These are phyloP conservation scores for Porodaedalea pini DNA, from an alignment of 1,284 basidiomycete genomes.

Conservation along the genomic window DNA sequence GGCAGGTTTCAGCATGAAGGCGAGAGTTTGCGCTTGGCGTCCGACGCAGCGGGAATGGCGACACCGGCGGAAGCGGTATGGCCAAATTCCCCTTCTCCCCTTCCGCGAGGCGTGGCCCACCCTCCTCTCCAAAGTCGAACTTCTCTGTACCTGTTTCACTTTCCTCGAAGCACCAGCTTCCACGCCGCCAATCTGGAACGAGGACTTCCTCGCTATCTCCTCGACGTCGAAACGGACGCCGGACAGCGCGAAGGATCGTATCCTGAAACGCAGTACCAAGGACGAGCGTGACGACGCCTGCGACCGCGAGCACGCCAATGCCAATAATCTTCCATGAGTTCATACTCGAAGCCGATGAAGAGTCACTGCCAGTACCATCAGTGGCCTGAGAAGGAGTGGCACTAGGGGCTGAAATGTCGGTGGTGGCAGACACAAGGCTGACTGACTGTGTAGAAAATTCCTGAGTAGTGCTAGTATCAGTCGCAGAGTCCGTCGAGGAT, in stretches of 20 bases:
- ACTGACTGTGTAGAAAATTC: not conserved
- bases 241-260: conserved; percentile 4
- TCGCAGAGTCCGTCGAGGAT: not conserved
- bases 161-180: conserved; percentile 18
- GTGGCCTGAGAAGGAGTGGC: not conserved
- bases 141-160: conserved; percentile 1
- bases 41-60: conserved; percentile 14
- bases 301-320: conserved; percentile 17
- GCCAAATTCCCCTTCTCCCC: conserved; percentile 1
- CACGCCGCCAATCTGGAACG: conserved; percentile 19
- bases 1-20: not conserved
- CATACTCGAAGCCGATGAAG: conserved; percentile 8
- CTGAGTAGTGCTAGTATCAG: not conserved
- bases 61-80: conserved; percentile 16
- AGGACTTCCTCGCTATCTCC: conserved; percentile 11
- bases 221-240: not conserved
- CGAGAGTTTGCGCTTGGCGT: conserved; percentile 9
- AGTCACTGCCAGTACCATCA: not conserved
- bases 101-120: conserved; percentile 2
- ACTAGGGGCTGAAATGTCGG: not conserved
- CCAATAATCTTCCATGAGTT: conserved; percentile 22
- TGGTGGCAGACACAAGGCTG: not conserved
- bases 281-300: conserved; percentile 9
- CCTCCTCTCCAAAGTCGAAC: not conserved
- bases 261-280: conserved; percentile 19